These are phyloP conservation scores for Solanum rostratum DNA, from an alignment of 257 asterid genomes.

Conservation along the genomic window DNA sequence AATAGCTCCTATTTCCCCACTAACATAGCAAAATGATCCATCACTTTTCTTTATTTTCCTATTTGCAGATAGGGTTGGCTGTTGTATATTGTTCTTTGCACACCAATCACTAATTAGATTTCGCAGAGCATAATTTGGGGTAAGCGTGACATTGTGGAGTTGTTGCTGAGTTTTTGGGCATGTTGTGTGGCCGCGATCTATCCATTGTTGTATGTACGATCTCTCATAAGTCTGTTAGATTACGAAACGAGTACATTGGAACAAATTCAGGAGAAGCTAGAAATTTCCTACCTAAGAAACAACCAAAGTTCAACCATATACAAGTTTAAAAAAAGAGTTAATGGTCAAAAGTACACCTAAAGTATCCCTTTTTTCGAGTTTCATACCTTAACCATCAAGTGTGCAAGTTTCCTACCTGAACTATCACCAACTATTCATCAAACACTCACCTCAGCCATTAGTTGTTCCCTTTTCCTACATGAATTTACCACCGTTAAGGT, in stretches of 20 bases:
- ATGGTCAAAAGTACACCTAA: background rate
- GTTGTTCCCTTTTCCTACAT: background rate
- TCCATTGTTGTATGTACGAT: conserved; percentile 88
- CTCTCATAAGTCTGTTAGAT: conserved; percentile 81
- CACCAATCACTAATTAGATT: conserved; percentile 85
- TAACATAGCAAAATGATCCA: conserved; percentile 75
- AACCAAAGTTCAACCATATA: background rate
- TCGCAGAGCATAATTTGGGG: conserved; percentile 75
- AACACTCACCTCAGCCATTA: background rate
- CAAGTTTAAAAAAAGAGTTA: background rate
- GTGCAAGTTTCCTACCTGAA: background rate
- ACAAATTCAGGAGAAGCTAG: background rate
- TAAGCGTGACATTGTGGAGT: conserved; percentile 65
- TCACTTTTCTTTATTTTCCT: conserved; percentile 67
- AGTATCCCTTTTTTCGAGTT: background rate
- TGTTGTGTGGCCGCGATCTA: conserved; percentile 80
- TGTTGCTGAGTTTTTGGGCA: conserved; percentile 97
- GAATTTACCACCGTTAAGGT: background rate
- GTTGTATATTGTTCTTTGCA: conserved; percentile 48
- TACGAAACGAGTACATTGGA: background rate
- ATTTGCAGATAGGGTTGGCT: conserved; percentile 34
- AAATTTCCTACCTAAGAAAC: background rate
- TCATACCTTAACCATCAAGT: background rate
- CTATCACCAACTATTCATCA: background rate
- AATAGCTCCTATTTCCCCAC: conserved; percentile 54